Evolutionary conservation across 352 stramenopile species (phyloP), one percentile per base, ranked within the genome.

Genomic region (Globisporangium spinosum): DNA sequence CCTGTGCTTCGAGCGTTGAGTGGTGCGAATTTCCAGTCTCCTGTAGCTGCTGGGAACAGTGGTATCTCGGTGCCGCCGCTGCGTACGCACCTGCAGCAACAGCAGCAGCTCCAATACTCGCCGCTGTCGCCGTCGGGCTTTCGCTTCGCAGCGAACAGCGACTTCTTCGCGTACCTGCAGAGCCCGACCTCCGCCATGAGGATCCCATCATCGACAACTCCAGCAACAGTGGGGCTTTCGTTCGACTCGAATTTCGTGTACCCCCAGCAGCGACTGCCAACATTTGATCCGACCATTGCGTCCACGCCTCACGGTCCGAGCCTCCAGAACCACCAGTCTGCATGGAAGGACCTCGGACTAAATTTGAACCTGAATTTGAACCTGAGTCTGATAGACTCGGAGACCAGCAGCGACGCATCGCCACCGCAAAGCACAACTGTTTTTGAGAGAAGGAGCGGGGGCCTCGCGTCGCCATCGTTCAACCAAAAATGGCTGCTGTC

Each of bases 301-400:
- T 60, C 54, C 13, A 12, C 15, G 27, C 53, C 27, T 2, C 67
- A 56, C 69, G 62, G 69, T 32, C 76, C 72, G 29, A 75, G 72
- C 13, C 68, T 89, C 23, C 79, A 87, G 64, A 91, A 89, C 64
- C 73, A 85, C 47, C 73, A 78, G 34, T 87, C 83, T 22, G 83
- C 80, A 15, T 89, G 83, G 83, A 71, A 69, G 40, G 77, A 78
- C 20, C 65, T 87, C 25, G 56, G 75, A 73, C 53, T 71, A 70
- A 17, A 70, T 17, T 47, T 71, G 70, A 17, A 70, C 13, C 59
- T 77, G 43, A 49, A 70, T 17, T 49, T 71, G 71, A 17, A 70
- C 17, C 62, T 77, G 71, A 17, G 70, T 13, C 59, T 77, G 6
- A 77, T 64, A 1, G 74, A 81, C 53, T 75, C 62, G 27, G 68